phyloP scores from a whole-genome alignment of 2,329 filamentous ascomycete genomes.

The Fusarium verrucosum region DNA sequence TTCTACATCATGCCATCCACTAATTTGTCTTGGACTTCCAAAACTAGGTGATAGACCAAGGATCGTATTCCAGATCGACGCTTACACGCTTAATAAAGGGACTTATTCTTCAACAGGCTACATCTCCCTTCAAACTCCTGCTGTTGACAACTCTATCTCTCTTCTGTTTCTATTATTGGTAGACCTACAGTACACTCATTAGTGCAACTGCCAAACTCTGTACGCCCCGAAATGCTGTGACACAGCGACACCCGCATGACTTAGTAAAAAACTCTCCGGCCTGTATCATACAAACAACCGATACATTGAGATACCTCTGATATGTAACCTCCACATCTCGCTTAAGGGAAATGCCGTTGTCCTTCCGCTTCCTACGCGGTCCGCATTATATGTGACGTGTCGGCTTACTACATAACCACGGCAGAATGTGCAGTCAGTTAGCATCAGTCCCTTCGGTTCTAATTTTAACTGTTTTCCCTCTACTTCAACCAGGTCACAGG shows the following conservation, averaged over 20 bases:
- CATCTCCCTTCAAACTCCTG: neutral
- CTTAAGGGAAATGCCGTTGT: conserved; percentile 25
- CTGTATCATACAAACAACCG: neutral
- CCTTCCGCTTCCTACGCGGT: conserved; percentile 15
- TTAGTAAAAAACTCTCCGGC: conserved; percentile 18
- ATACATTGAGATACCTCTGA: neutral
- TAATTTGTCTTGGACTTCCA: no score
- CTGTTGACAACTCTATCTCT: neutral
- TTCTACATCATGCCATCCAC: no score
- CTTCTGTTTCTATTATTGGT: neutral
- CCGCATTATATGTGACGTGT: conserved; percentile 11
- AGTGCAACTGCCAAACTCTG: conserved; percentile 9
- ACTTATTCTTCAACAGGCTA: neutral
- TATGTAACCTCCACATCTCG: conserved; percentile 5
- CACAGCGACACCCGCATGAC: conserved; percentile 15
- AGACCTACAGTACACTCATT: neutral
- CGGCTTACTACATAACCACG: conserved; percentile 7
- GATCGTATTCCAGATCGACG: neutral
- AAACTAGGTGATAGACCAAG: neutral
- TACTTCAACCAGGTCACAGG: no score
- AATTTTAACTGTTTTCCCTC: no score
- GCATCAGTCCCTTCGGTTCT: no score
- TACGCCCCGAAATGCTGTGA: conserved; percentile 25
- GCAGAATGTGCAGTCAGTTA: no score
- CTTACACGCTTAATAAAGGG: neutral